These are phyloP conservation scores for Akanthomyces muscarius DNA, from an alignment of 2,329 filamentous ascomycete genomes.

Conservation along the genomic window DNA sequence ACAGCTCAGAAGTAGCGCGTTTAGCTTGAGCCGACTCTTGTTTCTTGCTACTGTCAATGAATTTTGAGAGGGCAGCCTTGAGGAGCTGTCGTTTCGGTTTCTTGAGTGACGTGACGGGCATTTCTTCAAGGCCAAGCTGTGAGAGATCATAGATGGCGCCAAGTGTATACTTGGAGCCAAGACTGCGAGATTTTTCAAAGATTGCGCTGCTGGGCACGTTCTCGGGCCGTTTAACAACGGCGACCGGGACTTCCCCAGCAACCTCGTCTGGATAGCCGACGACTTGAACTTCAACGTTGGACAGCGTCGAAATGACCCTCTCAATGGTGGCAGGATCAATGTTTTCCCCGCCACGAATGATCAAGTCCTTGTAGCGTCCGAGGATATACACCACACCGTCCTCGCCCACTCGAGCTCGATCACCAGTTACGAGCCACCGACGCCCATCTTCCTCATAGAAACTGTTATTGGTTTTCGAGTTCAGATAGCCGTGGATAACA, in stretches of 20 bases:
- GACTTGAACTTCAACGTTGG: slow-evolving; percentile 33
- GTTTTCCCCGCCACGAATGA: slow-evolving; percentile 44
- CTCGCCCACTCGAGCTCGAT: slow-evolving; percentile 37
- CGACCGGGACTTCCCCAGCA: slow-evolving; percentile 46
- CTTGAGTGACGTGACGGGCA: slow-evolving; percentile 40
- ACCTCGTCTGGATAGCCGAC: slow-evolving; percentile 41
- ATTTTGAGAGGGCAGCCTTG: slow-evolving; percentile 20
- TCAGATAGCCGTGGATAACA: slow-evolving; percentile 34
- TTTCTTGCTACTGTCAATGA: neutral
- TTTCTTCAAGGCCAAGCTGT: slow-evolving; percentile 36
- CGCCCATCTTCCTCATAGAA: slow-evolving; percentile 35
- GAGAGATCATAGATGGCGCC: slow-evolving; percentile 38
- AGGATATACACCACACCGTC: slow-evolving; percentile 36
- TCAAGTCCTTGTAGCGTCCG: slow-evolving; percentile 43
- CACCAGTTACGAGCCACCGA: slow-evolving; percentile 38
- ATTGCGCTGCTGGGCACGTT: slow-evolving; percentile 30
- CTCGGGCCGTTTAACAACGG: slow-evolving; percentile 36
- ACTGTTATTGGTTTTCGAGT: slow-evolving; percentile 23
- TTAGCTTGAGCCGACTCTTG: neutral
- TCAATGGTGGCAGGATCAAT: slow-evolving; percentile 39
- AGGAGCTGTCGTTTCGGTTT: slow-evolving; percentile 42
- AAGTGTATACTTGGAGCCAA: slow-evolving; percentile 38
- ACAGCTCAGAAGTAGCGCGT: neutral
- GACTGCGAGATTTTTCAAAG: slow-evolving; percentile 26
- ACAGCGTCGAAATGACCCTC: slow-evolving; percentile 31